These are phyloP conservation scores for Aspergillus sp. DNA, from an alignment of 2,329 filamentous ascomycete species.

Conservation along the genomic window DNA sequence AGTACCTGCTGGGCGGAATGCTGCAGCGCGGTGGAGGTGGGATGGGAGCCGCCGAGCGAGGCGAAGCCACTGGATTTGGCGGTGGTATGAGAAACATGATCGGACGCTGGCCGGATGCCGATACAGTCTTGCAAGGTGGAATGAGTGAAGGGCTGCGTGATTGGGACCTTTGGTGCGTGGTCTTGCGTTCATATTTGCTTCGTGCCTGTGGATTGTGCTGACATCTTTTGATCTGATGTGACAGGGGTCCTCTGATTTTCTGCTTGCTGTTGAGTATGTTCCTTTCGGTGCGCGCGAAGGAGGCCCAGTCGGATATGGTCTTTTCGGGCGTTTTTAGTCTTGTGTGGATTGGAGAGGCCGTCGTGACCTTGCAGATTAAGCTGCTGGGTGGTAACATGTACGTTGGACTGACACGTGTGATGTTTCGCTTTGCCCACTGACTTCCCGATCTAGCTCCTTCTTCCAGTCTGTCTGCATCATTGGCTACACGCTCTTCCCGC, in stretches of 20 bases:
- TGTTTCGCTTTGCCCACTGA: slow-evolving; percentile 18
- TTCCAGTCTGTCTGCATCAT: slow-evolving; percentile 98
- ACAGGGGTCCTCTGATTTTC: slow-evolving; percentile 89
- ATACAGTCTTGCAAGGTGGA: slow-evolving; percentile 62
- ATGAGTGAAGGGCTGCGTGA: slow-evolving; percentile 91
- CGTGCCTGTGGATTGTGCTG: slow-evolving; percentile 6
- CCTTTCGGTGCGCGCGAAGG: slow-evolving; percentile 75
- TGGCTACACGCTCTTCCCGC: slow-evolving; percentile 94
- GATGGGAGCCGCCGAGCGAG: slow-evolving; percentile 56
- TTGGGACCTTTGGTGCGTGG: slow-evolving; percentile 83
- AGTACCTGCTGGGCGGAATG: slow-evolving; percentile 77
- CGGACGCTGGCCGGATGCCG: slow-evolving; percentile 67
- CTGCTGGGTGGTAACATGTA: slow-evolving; percentile 95
- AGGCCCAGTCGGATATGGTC: slow-evolving; percentile 79
- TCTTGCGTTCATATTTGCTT: not conserved
- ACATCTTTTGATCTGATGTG: slow-evolving; percentile 10
- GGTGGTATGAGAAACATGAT: slow-evolving; percentile 55
- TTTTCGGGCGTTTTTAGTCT: slow-evolving; percentile 97
- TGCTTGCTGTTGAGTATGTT: slow-evolving; percentile 85
- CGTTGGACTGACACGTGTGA: slow-evolving; percentile 42
- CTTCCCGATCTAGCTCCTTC: slow-evolving; percentile 69
- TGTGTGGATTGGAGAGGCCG: slow-evolving; percentile 94
- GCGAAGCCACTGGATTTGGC: slow-evolving; percentile 49
- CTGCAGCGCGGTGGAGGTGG: slow-evolving; percentile 57
- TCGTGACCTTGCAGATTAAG: slow-evolving; percentile 98